These are phyloP conservation scores for Dioscorea alata DNA, from an alignment of 106 monocot genomes.

Conservation along the genomic window DNA sequence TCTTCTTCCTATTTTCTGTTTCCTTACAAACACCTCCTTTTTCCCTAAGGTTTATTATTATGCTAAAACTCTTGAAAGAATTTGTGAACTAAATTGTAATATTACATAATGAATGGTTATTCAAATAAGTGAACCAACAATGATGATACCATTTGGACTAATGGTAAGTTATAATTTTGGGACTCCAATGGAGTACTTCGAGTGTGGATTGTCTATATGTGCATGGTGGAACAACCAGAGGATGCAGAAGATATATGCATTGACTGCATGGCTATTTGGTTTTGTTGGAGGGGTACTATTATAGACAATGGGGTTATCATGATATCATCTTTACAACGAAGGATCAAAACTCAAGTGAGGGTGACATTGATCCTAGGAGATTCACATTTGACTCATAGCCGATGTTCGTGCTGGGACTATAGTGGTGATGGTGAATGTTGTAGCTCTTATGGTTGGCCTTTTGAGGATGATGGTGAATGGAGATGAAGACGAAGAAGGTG, in stretches of 20 bases:
- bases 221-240: constrained; percentile 66
- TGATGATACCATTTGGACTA: constrained; percentile 12
- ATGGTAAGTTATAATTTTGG: constrained; percentile 17
- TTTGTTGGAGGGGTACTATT: constrained; percentile 30
- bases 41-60: constrained; percentile 28
- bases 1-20: constrained; percentile 32
- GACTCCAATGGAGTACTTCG: constrained; percentile 25
- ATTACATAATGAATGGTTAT: neutral
- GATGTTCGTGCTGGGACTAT: constrained; percentile 32
- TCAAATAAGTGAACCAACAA: constrained; percentile 17
- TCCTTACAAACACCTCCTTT: constrained; percentile 23
- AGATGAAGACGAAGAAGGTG: neutral
- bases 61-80: neutral
- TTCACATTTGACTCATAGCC: constrained; percentile 63
- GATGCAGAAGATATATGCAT: constrained; percentile 29
- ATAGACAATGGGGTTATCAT: constrained; percentile 41
- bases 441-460: constrained; percentile 12
- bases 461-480: neutral
- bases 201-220: constrained; percentile 20
- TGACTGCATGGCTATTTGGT: constrained; percentile 35
- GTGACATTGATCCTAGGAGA: constrained; percentile 2
- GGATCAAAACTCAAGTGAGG: constrained; percentile 23
- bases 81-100: too few relatives aligned
- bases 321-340: constrained; percentile 44
- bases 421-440: constrained; percentile 24